Evolutionary conservation across 495 filamentous ascomycete species (phyloP).

Genomic region (Friedmanniomyces simplex): DNA sequence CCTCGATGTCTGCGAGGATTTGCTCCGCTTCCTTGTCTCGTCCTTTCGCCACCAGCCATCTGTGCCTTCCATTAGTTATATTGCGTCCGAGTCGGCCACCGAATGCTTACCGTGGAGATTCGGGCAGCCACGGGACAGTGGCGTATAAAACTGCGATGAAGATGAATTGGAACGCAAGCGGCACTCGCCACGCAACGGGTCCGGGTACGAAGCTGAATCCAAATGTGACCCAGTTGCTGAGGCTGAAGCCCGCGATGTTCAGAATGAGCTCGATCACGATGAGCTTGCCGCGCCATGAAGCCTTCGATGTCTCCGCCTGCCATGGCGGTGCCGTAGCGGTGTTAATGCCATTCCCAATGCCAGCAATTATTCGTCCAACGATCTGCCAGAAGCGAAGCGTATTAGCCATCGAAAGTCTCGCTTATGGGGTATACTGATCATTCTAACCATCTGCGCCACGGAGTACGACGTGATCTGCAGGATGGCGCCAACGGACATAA

Average conservation of each 20-base stretch:
- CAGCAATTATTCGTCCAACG: slow-evolving; percentile 38
- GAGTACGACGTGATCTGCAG: slow-evolving; percentile 53
- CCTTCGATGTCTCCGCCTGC: slow-evolving; percentile 53
- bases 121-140: slow-evolving; percentile 45
- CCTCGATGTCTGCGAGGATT: slow-evolving; percentile 42
- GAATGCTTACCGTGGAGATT: slow-evolving; percentile 33
- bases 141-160: slow-evolving; percentile 44
- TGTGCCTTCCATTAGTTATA: not conserved
- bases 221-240: slow-evolving; percentile 50
- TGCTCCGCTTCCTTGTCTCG: slow-evolving; percentile 37
- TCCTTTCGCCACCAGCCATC: slow-evolving; percentile 42
- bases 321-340: slow-evolving; percentile 54
- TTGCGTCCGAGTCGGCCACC: no score
- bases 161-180: slow-evolving; percentile 48
- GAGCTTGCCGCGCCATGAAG: slow-evolving; percentile 48
- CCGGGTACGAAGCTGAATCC: slow-evolving; percentile 39
- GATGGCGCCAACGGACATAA: slow-evolving; percentile 53
- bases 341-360: slow-evolving; percentile 59
- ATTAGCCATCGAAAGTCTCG: not conserved
- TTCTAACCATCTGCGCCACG: slow-evolving; percentile 42
- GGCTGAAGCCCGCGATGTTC: slow-evolving; percentile 49
- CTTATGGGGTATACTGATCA: not conserved
- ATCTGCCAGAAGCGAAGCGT: slow-evolving; percentile 25
- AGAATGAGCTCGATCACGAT: slow-evolving; percentile 51
- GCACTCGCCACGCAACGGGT: slow-evolving; percentile 44